Conservation (phyloP, 768 basidiomycete genomes). For the Rhodotorula kratochvilovae region DNA sequence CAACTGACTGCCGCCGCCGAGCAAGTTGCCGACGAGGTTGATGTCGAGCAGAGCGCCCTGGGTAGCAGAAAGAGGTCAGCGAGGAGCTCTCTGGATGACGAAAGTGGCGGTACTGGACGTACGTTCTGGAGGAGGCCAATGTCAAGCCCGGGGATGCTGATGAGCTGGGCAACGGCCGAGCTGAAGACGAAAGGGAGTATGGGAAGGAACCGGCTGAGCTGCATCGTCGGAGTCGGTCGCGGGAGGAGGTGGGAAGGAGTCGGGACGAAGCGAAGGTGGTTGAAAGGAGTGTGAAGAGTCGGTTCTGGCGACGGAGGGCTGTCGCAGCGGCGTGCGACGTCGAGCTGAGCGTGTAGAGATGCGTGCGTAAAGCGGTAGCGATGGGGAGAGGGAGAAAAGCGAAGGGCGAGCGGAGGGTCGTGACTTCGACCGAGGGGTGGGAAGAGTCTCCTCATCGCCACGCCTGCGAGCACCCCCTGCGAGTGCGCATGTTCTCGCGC, state of each 20-base stretch:
- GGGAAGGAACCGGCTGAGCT: conserved; percentile 1
- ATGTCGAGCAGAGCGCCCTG: conserved; percentile 21
- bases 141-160: conserved; percentile 17
- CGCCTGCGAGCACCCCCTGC: too few relatives aligned
- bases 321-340: not conserved
- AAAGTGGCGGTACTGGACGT: not conserved
- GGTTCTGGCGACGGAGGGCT: too few relatives aligned
- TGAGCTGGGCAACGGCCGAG: conserved; percentile 5
- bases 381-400: not conserved
- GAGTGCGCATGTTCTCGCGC: too few relatives aligned
- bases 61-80: not conserved
- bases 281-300: not conserved
- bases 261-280: not conserved
- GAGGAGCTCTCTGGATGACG: fast-evolving
- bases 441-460: not conserved
- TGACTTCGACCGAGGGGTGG: not conserved
- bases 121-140: conserved; percentile 16
- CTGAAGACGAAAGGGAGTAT: conserved; percentile 9
- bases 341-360: not conserved
- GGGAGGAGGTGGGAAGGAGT: not conserved
- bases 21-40: conserved; percentile 2
- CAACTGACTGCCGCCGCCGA: not conserved
- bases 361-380: too few relatives aligned
- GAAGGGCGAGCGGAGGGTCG: too few relatives aligned
- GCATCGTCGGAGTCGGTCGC: not conserved